Evolutionary conservation across 1,139 yeast species (phyloP), one percentile per base, ranked within the genome.

Genomic region (Williopsis jadinii): DNA sequence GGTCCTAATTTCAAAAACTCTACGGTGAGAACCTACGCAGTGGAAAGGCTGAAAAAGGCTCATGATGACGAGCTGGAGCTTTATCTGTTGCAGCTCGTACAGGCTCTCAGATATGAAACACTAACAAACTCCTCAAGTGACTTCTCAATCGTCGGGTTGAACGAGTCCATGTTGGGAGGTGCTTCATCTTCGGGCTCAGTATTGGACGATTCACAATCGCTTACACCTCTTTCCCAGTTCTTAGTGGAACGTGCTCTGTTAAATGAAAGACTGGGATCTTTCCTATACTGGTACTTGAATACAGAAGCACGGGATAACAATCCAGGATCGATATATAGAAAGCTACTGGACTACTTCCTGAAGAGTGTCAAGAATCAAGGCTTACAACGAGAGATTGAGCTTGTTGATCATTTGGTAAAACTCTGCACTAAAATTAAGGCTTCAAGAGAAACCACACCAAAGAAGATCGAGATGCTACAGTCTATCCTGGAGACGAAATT

Each of bases 251-350:
- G 92, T 39, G 81, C 95, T 0, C 70, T 82, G 1, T 69, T 74
- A 27, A 84, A 83, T 56, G 75, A 75, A 24, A 67, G 74, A 13
- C 65, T 92, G 30, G 95, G 95, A 0, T 88, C 83, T 55, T 87
- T 75, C 57, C 80, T 92, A 48, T 90, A 87, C 58, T 92, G 98
- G 97, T 87, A 83, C 56, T 75, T 92, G 38, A 83, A 81, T 51
- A 95, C 94, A 1, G 97, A 90, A 55, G 76, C 86, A 31, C 83
- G 80, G 51, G 95, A 87, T 50, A 32, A 32, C n/a, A 83, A 80
- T 32, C 65, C 65, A 3, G 62, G 57, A 37, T 54, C 68, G 9
- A 54, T 60, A 13, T 63, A 63, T 39, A 49, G 48, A 33, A 56
- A 47, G 30, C 63, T 67, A 10, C 42, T 66, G 35, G 63, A 64